Base-by-base conservation (phyloP, 768 basidiomycete genomes). In the Baorangia bicolor region DNA sequence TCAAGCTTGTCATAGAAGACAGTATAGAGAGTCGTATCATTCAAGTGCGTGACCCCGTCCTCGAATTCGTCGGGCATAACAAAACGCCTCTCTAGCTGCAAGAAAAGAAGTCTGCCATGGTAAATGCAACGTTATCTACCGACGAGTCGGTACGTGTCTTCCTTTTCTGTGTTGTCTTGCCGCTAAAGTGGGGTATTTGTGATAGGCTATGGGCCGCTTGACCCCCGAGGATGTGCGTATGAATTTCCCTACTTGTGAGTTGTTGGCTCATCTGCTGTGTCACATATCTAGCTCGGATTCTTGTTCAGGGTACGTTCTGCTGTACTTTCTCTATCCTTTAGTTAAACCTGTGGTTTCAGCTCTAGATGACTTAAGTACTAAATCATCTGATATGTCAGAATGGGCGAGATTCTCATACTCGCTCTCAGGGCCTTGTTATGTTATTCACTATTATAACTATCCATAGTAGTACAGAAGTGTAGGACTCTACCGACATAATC, bases 51-150 rank as follows among this genome's bases (percentile, higher is more conserved):
- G 13, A 41, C 5, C n/a, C 31, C 4, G 48, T 31, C 13, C 39
- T 40, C 20, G 12, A 39, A 39, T n/a, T 53, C 9, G 20, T 43
- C 13, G 12, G 21, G 34, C 21, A 45, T 48, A 33, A 53, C n/a
- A 28, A 59, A 12, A 48, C 13, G 37, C 13, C 18, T n/a, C 1
- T 31, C 28, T 55, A 88, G 84, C 76, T 96, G n/a, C 94, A 98
- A 74, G 94, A 97, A 72, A 97, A 98, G 78, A 99, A 99, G 71
- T 83, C 87, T 37, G 94, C 93, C 0, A 96, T 97, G 94, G 85
- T 95, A 4, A 88, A 92, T 65, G 92, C 92, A 16, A 92, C 93
- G 0, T 71, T 93, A 20, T 91, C 90, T 4, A 73, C 87, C 4
- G 92, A 93, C 65, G 90, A 91, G 59, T 88, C 86, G 42, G 88